Evolutionary conservation across 768 basidiomycete species (phyloP).

Genomic region (Tricholoma saponaceum): DNA sequence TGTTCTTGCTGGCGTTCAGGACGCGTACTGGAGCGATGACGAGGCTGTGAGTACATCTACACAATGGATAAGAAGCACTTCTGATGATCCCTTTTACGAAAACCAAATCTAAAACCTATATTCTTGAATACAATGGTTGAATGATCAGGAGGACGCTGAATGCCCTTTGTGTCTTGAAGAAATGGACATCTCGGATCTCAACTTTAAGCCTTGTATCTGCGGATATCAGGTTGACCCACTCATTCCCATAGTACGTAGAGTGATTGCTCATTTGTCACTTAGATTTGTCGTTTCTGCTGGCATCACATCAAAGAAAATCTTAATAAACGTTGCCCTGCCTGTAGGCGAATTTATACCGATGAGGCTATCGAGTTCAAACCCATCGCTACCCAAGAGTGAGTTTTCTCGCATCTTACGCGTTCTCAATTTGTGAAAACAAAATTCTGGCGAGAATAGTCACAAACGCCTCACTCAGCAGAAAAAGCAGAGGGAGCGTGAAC

Average conservation of each 20-base stretch:
- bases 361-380: constrained; percentile 94
- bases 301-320: constrained; percentile 96
- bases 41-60: constrained; percentile 56
- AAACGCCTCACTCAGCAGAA: constrained; percentile 95
- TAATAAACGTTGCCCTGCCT: constrained; percentile 95
- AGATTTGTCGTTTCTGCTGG: constrained; percentile 99
- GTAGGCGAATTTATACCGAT: constrained; percentile 88
- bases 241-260: background rate
- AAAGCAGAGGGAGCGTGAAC: constrained; percentile 90
- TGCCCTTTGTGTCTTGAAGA: constrained; percentile 98
- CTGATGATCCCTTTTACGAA: constrained; percentile 1
- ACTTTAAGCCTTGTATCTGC: constrained; percentile 98
- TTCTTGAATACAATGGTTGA: background rate
- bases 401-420: constrained; percentile 17
- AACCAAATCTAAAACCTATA: background rate
- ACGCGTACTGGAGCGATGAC: constrained; percentile 97
- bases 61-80: background rate
- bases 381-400: constrained; percentile 92
- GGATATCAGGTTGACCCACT: constrained; percentile 78
- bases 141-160: constrained; percentile 85
- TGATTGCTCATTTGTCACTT: background rate
- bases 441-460: constrained; percentile 50
- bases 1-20: constrained; percentile 86
- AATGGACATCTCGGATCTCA: constrained; percentile 98
- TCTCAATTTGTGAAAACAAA: constrained; percentile 9